Base-by-base conservation (phyloP, 192 early-diverging fungal species). In the Coemansia sp. region DNA sequence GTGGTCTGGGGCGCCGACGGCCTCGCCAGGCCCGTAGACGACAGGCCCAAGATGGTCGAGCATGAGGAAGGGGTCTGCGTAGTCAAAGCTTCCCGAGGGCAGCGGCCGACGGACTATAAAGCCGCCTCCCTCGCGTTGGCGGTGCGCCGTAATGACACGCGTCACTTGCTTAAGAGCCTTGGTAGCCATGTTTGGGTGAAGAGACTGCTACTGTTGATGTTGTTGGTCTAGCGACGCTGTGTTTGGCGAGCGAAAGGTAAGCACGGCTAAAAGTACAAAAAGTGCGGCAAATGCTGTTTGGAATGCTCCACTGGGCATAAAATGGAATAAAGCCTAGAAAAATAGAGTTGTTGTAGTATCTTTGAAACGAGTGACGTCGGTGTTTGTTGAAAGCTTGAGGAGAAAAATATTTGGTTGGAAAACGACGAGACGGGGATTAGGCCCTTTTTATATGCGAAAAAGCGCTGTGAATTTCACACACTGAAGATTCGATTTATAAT, bases 41-140 rank as follows among this genome's bases (percentile, higher is more conserved):
- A 68, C 73, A 1, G 84, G 84, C n/a, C 84, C 84, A 63, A 83
- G 65, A 54, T 85, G 81, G 74, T 98, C 95, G 40, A 96, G 86
- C 89, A 96, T 89, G 41, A 96, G 81, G 83, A 98, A 96, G 6
- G 95, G 95, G 69, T 97, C 95, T 45, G 94, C 85, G 59, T 91
- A 88, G 48, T 89, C 82, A 32, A 92, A 84, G 9, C 79, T 63
- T 50, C 69, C 79, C 1, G 85, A 88, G 16, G 91, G 91, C 38
- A 98, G 89, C 8, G 85, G 84, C 7, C 95, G 86, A 42, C 91
- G 90, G 16, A 98, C 93, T 39, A 81, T 84, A 32, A 93, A 92
- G 19, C 94, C 95, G 39, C 84, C 90, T 21, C 94, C 94, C 71
- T 96, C 95, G 56, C 85, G 79, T 74, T 87, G 83, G 53, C 74